Percentiles rank a stretch among this genome's conserved stretches.
Evolutionary conservation across 257 asterid genomes (phyloP).

Genomic region (Gynochthodes officinalis): DNA sequence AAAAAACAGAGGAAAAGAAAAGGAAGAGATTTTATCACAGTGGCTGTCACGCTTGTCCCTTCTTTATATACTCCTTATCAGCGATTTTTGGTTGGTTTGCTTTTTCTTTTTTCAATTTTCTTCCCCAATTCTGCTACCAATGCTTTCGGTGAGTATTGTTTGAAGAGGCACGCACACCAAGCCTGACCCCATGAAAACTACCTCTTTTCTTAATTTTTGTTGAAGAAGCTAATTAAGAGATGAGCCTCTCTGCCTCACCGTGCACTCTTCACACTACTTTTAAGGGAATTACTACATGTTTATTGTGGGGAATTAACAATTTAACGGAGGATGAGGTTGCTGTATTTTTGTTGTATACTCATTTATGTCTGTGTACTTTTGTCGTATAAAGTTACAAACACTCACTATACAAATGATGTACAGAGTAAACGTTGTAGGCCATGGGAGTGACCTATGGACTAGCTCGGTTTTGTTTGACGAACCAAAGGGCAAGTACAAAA

Average conservation of each 20-base stretch:
- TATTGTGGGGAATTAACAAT: neutral
- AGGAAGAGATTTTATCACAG: conserved; percentile 61
- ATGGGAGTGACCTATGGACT: neutral
- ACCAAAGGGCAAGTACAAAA: conserved; percentile 6
- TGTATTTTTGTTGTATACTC: neutral
- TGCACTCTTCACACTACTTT: neutral
- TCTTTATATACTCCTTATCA: conserved; percentile 33
- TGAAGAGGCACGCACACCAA: conserved; percentile 17
- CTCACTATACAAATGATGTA: neutral
- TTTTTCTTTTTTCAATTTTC: neutral
- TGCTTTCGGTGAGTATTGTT: conserved; percentile 8
- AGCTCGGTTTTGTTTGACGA: neutral
- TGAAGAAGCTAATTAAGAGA: neutral
- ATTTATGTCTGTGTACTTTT: no score
- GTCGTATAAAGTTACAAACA: no score
- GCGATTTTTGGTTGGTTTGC: conserved; percentile 1
- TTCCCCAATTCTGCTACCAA: neutral
- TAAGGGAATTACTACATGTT: neutral
- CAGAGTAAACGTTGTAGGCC: neutral
- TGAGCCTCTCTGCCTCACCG: no score
- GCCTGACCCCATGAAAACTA: conserved; percentile 9
- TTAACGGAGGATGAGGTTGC: neutral
- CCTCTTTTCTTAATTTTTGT: neutral
- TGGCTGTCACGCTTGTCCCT: conserved; percentile 87
- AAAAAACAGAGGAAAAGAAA: conserved; percentile 20